Conservation (phyloP, 139 green algal species). For the Picochlorum sp. region DNA sequence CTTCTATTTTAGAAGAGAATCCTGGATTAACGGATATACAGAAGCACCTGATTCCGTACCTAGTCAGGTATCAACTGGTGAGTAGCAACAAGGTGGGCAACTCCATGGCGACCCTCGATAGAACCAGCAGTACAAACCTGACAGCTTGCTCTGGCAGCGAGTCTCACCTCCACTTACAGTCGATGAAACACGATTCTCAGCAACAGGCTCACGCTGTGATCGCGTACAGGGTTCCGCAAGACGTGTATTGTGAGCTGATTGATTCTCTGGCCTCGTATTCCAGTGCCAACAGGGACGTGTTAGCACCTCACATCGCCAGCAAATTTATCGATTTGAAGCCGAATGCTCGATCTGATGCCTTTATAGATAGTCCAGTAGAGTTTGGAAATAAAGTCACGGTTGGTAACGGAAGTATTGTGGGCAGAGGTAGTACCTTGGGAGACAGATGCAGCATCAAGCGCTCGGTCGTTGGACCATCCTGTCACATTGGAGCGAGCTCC, state of each 20-base stretch:
- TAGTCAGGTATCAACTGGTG: conserved; percentile 45
- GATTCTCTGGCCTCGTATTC: conserved; percentile 27
- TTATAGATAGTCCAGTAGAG: conserved; percentile 37
- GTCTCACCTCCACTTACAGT: background rate
- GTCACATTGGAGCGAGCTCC: conserved; percentile 55
- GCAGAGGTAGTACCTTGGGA: conserved; percentile 49
- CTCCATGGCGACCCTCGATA: background rate
- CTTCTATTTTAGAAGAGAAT: conserved; percentile 35
- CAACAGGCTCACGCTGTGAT: conserved; percentile 9
- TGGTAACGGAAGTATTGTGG: conserved; percentile 59
- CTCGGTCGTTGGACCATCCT: conserved; percentile 61
- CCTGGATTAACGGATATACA: conserved; percentile 28
- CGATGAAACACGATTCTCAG: background rate
- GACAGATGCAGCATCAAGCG: conserved; percentile 85
- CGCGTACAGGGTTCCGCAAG: conserved; percentile 23
- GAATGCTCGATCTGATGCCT: conserved; percentile 58
- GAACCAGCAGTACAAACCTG: background rate
- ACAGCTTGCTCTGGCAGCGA: background rate
- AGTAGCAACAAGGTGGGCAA: conserved; percentile 2
- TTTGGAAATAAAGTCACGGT: conserved; percentile 61
- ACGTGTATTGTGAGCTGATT: conserved; percentile 30
- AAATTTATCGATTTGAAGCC: conserved; percentile 22
- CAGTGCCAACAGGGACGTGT: conserved; percentile 42
- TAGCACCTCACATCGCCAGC: conserved; percentile 16
- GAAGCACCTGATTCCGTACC: conserved; percentile 56